Base-by-base conservation (phyloP, 1,284 basidiomycete species). In the Mycosarcoma maydis region DNA sequence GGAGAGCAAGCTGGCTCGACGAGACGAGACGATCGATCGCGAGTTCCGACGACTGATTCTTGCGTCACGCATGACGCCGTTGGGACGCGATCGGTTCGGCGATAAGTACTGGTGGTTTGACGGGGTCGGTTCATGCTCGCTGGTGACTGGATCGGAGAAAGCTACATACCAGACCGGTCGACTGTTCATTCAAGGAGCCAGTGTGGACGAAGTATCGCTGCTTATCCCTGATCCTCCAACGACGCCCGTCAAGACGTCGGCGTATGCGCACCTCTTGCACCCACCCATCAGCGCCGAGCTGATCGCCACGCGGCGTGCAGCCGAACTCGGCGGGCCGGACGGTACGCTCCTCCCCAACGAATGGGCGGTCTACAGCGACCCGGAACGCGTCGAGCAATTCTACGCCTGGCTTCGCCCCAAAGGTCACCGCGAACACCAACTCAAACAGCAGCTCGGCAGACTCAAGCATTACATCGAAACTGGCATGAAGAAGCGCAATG, bases 31-130 rank as follows among this genome's bases (percentile, higher is more conserved):
- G 54, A 91, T 96, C 65, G 94, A 98, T 80, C 88, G 92, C 51
- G 95, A 98, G 71, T 98, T 97, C 84, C 86, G 95, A 58, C 89
- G 92, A 75, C 85, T 92, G 56, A 85, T 92, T 27, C 90, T 91
- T 54, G 88, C 90, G 7, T 87, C 94, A 36, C 87, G 95, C 41
- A 88, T 92, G 38, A 90, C 91, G 73, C 92, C 94, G 1, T 77
- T 98, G 41, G 95, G 96, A 3, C 86, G 87, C 68, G 96, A 98
- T 82, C 86, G 95, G 50, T 98, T 97, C 83, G 90, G 91, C 77
- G 95, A 96, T 82, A 88, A 91, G 29, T 87, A 97, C 65, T 98
- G 94, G 94, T 98, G 95, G 95, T 92, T 98, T 80, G 95, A 98
- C 83, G 95, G 96, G 4, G 88, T 95, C 84, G 95, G 96, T 3